Conservation (phyloP, 441 rosid genomes). For the Bocquillonia castaneifolia region DNA sequence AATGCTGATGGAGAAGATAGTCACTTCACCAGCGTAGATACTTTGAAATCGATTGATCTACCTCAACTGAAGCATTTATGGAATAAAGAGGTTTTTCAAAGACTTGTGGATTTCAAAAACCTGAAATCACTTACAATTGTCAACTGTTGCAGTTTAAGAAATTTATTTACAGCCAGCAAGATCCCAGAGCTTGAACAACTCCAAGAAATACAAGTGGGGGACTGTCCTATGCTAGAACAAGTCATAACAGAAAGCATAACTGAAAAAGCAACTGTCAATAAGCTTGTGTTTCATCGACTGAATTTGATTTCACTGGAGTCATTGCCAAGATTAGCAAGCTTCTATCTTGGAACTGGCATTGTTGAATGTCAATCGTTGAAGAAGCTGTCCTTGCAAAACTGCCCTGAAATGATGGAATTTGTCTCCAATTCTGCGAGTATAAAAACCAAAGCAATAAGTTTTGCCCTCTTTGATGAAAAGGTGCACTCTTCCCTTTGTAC, state of each 20-base stretch:
- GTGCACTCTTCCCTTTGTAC: no score
- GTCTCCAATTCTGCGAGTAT: no score
- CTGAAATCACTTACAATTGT: slow-evolving; percentile 9
- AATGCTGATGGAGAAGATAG: not conserved
- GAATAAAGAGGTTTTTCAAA: not conserved
- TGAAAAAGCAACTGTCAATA: not conserved
- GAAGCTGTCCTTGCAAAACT: not conserved
- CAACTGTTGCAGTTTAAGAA: slow-evolving; percentile 24
- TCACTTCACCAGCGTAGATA: not conserved
- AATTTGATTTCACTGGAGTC: not conserved
- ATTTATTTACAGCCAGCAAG: slow-evolving; percentile 18
- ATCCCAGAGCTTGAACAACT: slow-evolving; percentile 14
- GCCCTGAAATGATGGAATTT: no score
- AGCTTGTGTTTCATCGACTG: slow-evolving; percentile 10
- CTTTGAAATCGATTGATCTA: slow-evolving; percentile 11
- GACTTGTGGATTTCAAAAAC: not conserved
- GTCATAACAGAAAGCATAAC: slow-evolving; percentile 10
- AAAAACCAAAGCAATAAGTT: no score
- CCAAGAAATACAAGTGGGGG: slow-evolving; percentile 3
- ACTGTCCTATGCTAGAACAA: slow-evolving; percentile 10
- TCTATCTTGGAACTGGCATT: slow-evolving; percentile 9
- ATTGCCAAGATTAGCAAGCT: slow-evolving; percentile 8
- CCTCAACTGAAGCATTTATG: slow-evolving; percentile 12
- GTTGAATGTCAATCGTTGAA: not conserved
- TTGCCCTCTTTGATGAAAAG: no score